Conservation (phyloP, 768 basidiomycete species). For the Tylopilus plumbeoviolaceoides region DNA sequence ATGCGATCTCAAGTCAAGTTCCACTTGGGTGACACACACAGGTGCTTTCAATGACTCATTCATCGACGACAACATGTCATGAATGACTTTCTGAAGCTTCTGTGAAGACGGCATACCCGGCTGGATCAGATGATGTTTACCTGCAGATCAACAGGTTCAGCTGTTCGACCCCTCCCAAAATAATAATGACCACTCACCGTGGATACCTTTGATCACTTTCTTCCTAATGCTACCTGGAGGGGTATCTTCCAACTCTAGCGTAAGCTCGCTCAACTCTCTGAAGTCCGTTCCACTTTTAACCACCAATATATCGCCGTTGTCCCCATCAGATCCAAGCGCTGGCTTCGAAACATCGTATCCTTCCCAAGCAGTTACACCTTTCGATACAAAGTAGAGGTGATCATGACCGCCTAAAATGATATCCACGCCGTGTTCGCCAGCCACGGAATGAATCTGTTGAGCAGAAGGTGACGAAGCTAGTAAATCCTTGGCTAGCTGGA, state of each 20-base stretch:
- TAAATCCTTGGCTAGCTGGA: constrained; percentile 63
- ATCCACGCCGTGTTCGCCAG: constrained; percentile 70
- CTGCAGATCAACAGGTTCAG: constrained; percentile 31
- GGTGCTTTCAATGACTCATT: constrained; percentile 67
- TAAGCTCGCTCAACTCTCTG: constrained; percentile 76
- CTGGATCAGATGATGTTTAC: constrained; percentile 60
- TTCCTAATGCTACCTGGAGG: constrained; percentile 60
- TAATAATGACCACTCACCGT: constrained; percentile 41
- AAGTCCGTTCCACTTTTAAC: constrained; percentile 92
- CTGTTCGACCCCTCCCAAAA: background rate
- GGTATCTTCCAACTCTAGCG: constrained; percentile 55
- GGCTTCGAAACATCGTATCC: constrained; percentile 49
- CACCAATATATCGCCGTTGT: constrained; percentile 65
- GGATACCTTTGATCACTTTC: constrained; percentile 58
- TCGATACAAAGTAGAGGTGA: constrained; percentile 73
- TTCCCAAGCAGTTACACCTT: constrained; percentile 64
- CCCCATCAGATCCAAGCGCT: constrained; percentile 67
- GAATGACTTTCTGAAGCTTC: constrained; percentile 55
- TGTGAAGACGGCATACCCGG: constrained; percentile 57
- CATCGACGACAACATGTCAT: constrained; percentile 63
- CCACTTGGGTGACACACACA: constrained; percentile 64
- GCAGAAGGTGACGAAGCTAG: constrained; percentile 54
- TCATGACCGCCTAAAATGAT: constrained; percentile 87
- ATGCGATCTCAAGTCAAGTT: constrained; percentile 69
- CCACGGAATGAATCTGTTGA: constrained; percentile 42